Evolutionary conservation across 1,284 basidiomycete species (phyloP).

Genomic region (Papiliotrema terrestris): DNA sequence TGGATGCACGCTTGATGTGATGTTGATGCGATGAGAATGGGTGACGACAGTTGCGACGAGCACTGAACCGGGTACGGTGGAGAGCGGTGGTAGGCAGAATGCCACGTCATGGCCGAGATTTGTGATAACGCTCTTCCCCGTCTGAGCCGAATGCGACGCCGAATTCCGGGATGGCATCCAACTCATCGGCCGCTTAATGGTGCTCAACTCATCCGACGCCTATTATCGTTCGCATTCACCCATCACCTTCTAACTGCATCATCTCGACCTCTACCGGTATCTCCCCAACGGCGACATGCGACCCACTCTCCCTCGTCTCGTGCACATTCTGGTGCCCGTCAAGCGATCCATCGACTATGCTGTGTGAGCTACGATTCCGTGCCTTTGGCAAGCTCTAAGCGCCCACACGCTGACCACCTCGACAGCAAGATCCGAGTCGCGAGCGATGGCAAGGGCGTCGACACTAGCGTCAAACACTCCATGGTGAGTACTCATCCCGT

Average conservation of each 20-base stretch:
- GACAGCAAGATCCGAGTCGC: constrained; percentile 94
- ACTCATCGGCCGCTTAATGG: too few species aligned
- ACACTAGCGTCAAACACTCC: constrained; percentile 93
- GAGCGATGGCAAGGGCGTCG: constrained; percentile 83
- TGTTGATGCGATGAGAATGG: background rate
- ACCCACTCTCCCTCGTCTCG: constrained; percentile 64
- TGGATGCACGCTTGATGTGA: constrained; percentile 1
- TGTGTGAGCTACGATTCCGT: constrained; percentile 16
- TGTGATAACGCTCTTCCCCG: constrained; percentile 4
- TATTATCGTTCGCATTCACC: background rate
- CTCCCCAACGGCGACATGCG: constrained; percentile 56
- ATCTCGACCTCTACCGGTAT: background rate
- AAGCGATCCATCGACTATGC: constrained; percentile 65
- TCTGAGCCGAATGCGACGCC: too few species aligned
- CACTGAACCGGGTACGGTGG: too few species aligned
- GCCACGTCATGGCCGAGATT: background rate
- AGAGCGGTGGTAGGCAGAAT: background rate
- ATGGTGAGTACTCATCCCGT: constrained; percentile 62
- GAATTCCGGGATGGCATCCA: too few species aligned
- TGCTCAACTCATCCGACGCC: too few species aligned
- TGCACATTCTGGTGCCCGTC: constrained; percentile 87
- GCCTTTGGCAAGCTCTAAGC: background rate
- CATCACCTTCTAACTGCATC: background rate
- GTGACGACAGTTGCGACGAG: background rate
- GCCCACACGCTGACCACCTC: constrained; percentile 40